Evolutionary conservation across 2,329 filamentous ascomycete species (phyloP).

Genomic region (Ambrosiella beaveri): DNA sequence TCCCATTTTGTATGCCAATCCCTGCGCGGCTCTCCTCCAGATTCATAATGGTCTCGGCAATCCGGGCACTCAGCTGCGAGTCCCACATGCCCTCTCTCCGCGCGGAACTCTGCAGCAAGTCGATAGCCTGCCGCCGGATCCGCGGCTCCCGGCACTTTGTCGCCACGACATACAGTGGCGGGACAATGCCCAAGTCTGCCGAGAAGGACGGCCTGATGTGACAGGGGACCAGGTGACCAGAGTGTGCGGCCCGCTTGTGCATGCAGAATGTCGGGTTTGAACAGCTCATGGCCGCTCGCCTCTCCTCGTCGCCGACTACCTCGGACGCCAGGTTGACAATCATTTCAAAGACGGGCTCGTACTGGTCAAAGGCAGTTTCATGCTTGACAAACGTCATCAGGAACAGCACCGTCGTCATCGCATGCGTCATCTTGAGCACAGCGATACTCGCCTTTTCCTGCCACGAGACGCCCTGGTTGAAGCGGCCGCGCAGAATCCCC

Average conservation of each 20-base stretch:
- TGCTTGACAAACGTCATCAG: conserved; percentile 42
- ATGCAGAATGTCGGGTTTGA: conserved; percentile 27
- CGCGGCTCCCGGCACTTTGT: conserved; percentile 45
- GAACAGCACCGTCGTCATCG: conserved; percentile 40
- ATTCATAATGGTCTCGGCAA: conserved; percentile 36
- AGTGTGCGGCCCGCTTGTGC: conserved; percentile 23
- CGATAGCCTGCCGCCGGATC: conserved; percentile 42
- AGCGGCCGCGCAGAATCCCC: conserved; percentile 33
- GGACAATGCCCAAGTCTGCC: conserved; percentile 45
- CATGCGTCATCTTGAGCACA: conserved; percentile 44
- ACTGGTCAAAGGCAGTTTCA: conserved; percentile 41
- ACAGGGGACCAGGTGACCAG: conserved; percentile 26
- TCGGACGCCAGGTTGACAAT: conserved; percentile 42
- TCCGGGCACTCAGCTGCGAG: conserved; percentile 38
- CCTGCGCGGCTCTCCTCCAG: conserved; percentile 33
- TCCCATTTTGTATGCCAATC: neutral
- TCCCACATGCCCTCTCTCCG: conserved; percentile 56
- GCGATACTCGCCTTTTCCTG: conserved; percentile 43
- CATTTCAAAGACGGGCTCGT: conserved; percentile 31
- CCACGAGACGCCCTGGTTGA: conserved; percentile 29
- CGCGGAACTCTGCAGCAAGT: conserved; percentile 40
- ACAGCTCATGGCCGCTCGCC: conserved; percentile 29
- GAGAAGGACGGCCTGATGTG: conserved; percentile 47
- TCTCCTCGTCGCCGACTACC: conserved; percentile 41
- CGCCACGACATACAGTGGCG: conserved; percentile 47